Percentiles rank a stretch among this genome's conserved stretches.
These are phyloP conservation scores for Pilatotrama ljubarskyi DNA, from an alignment of 768 basidiomycete genomes.

Conservation along the genomic window DNA sequence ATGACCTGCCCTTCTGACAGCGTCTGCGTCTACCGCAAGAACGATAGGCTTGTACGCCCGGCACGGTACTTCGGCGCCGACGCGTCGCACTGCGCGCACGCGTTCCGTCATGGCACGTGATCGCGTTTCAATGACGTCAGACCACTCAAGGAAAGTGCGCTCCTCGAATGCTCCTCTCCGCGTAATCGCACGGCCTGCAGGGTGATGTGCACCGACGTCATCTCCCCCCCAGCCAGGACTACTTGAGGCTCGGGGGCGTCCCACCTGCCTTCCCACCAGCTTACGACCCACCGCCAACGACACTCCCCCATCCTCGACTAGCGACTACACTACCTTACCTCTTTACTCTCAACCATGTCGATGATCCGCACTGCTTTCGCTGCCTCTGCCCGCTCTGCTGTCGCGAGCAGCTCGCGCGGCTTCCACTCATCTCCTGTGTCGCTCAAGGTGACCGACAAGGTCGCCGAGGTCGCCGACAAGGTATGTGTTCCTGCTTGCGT, in stretches of 20 bases:
- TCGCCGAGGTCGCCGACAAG: conserved; percentile 40
- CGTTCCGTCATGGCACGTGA: conserved; percentile 10
- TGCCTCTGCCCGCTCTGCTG: conserved; percentile 21
- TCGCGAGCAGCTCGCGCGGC: conserved; percentile 20
- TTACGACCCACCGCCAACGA: not conserved
- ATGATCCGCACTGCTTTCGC: conserved; percentile 34
- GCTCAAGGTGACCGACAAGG: conserved; percentile 40
- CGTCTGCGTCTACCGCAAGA: too few species aligned
- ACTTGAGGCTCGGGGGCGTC: not conserved
- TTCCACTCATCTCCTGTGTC: conserved; percentile 35
- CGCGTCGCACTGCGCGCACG: not conserved
- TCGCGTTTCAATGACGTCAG: conserved; percentile 10
- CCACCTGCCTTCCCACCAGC: not conserved
- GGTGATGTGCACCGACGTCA: conserved; percentile 17
- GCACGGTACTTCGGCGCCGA: too few species aligned
- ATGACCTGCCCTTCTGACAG: too few species aligned
- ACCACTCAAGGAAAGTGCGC: not conserved
- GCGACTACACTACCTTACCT: not conserved
- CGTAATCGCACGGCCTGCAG: not conserved
- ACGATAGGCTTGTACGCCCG: too few species aligned
- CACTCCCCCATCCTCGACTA: not conserved
- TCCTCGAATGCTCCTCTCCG: conserved; percentile 1
- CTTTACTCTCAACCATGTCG: conserved; percentile 1
- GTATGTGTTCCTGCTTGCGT: conserved; percentile 22
- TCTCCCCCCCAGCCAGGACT: not conserved